These are phyloP conservation scores for Ceratopteris richardii DNA, from an alignment of 75 land plant species.

Conservation along the genomic window DNA sequence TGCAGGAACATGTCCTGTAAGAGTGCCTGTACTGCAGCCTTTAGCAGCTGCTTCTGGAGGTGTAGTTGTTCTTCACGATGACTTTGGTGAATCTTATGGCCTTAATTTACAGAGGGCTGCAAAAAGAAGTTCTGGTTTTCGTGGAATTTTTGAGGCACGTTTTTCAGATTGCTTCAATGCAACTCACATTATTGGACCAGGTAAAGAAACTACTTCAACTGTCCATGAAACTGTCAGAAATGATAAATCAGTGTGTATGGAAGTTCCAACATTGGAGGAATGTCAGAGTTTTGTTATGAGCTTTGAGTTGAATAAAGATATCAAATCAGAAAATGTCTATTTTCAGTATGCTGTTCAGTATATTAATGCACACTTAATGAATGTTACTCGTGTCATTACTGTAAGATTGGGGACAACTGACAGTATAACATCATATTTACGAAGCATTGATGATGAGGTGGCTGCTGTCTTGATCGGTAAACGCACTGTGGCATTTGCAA, in stretches of 20 bases:
- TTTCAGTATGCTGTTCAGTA: constrained; percentile 80
- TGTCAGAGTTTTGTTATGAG: constrained; percentile 71
- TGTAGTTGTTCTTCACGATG: constrained; percentile 86
- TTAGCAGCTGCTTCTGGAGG: constrained; percentile 93
- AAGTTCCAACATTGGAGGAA: constrained; percentile 87
- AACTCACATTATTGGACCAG: constrained; percentile 87
- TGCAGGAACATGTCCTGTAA: constrained; percentile 98
- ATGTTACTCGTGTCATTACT: constrained; percentile 83
- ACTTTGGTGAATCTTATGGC: constrained; percentile 98
- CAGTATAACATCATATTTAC: constrained; percentile 58
- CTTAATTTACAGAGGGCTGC: constrained; percentile 92
- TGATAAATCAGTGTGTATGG: constrained; percentile 54
- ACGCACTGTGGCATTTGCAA: constrained; percentile 67
- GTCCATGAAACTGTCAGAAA: constrained; percentile 67
- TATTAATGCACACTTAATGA: constrained; percentile 57
- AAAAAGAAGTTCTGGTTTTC: constrained; percentile 69
- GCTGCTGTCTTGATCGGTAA: constrained; percentile 84
- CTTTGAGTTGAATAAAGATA: constrained; percentile 64
- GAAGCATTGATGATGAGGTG: constrained; percentile 78
- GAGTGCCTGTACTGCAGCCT: constrained; percentile 84
- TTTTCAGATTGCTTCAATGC: constrained; percentile 76
- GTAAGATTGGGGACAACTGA: constrained; percentile 73
- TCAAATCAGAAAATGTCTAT: constrained; percentile 55
- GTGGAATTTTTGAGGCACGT: constrained; percentile 82
- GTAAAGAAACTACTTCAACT: constrained; percentile 73